Base-by-base conservation (phyloP, 2,329 filamentous ascomycete genomes). In the Penicillium janthinellum region DNA sequence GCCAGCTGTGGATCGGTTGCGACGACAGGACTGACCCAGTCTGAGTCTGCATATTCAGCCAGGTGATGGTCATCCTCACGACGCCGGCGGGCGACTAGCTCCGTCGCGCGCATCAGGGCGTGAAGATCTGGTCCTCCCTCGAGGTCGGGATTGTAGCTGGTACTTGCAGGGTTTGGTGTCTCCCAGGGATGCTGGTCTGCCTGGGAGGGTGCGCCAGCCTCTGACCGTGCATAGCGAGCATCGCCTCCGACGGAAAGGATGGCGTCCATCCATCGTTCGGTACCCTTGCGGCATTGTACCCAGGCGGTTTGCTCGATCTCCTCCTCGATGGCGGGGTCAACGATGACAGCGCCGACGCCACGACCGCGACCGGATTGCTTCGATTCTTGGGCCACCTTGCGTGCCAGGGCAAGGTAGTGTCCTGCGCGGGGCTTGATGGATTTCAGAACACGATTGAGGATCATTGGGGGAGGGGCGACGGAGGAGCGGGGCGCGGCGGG, bases 41-140 rank as follows among this genome's bases (percentile, higher is more conserved):
- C 20, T 7, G 17, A 10, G 14, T 44, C 20, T 10, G 52, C 47
- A 14, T 25, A 56, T 5, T 41, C 44, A 8, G 42, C 56, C 5
- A 59, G 38, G n/a, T 60, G 51, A 15, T 41, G 22, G 8, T 65
- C 60, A 5, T 72, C 71, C 31, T 68, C 69, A 5, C 78, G 71
- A 14, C 79, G 75, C 60, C 75, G 75, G 28, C 73, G 72, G 15
- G 79, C 75, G 28, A 81, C 69, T 54, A 81, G 71, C 10, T 78
- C 77, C 11, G 77, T 70, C 8, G 68, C 77, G 20, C 79, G 76
- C 78, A 81, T 81, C 51, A 81, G 62, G 2, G 79, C 77, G 60
- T 81, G 79, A n/a, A 77, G 69, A 53, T 80, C 77, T 1, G 78
- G 78, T 2, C 78, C 75, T 12, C 78, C 78, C 59, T 80, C 77